These are phyloP conservation scores for Fusarium torulosum DNA, from an alignment of 2,329 filamentous ascomycete species.

Conservation along the genomic window DNA sequence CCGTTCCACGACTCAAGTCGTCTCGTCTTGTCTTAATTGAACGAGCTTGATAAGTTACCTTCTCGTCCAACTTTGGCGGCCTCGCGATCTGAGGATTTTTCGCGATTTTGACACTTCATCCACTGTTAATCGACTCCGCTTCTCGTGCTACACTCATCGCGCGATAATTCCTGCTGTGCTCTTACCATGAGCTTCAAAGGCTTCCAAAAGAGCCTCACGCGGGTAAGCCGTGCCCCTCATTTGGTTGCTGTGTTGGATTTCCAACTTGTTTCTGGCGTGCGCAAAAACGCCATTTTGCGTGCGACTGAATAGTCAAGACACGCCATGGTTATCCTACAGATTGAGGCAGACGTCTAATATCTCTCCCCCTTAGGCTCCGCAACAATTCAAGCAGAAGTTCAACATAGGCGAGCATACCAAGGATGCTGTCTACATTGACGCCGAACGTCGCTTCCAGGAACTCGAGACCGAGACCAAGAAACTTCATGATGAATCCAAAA, in stretches of 20 bases:
- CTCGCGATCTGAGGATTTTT: slow-evolving; percentile 45
- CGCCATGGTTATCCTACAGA: background rate
- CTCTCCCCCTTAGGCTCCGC: slow-evolving; percentile 73
- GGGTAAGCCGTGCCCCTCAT: slow-evolving; percentile 70
- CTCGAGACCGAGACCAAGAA: slow-evolving; percentile 96
- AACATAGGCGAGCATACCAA: slow-evolving; percentile 97
- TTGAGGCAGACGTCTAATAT: slow-evolving; percentile 14
- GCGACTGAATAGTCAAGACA: slow-evolving; percentile 1
- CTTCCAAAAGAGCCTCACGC: slow-evolving; percentile 87
- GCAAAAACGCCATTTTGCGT: slow-evolving; percentile 30
- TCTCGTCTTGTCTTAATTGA: slow-evolving; percentile 40
- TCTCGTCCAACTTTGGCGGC: slow-evolving; percentile 46
- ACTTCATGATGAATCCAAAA: slow-evolving; percentile 95
- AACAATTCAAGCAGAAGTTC: slow-evolving; percentile 91
- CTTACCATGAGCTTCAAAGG: slow-evolving; percentile 93
- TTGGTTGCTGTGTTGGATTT: slow-evolving; percentile 28
- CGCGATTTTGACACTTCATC: slow-evolving; percentile 26
- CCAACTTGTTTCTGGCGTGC: slow-evolving; percentile 26
- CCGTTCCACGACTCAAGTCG: slow-evolving; percentile 40
- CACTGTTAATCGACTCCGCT: slow-evolving; percentile 18
- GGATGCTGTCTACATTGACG: slow-evolving; percentile 93
- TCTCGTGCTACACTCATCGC: slow-evolving; percentile 11
- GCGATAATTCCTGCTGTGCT: slow-evolving; percentile 20
- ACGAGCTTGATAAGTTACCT: slow-evolving; percentile 42
- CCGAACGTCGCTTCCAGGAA: slow-evolving; percentile 93